These are phyloP conservation scores for Brassica balearica DNA, from an alignment of 441 rosid species.

Conservation along the genomic window DNA sequence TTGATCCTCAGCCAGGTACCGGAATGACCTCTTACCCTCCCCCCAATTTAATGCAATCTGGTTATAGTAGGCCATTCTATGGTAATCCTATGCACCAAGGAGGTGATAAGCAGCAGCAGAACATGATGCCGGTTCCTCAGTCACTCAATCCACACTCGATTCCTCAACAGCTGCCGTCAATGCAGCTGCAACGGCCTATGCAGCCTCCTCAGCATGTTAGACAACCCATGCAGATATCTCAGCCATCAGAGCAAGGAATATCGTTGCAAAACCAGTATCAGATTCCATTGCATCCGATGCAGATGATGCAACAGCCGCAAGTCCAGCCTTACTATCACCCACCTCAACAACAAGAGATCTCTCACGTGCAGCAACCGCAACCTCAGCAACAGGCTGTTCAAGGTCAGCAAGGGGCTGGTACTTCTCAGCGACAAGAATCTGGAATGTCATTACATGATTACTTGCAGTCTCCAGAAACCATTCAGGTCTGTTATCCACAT, in stretches of 20 bases:
- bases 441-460: slow-evolving; percentile 90
- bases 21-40: slow-evolving; percentile 71
- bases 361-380: slow-evolving; percentile 63
- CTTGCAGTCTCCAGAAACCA: slow-evolving; percentile 93
- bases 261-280: slow-evolving; percentile 67
- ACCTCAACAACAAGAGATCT: slow-evolving; percentile 71
- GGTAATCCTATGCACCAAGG: slow-evolving; percentile 65
- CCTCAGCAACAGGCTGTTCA: slow-evolving; percentile 63
- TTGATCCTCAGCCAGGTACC: slow-evolving; percentile 61
- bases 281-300: slow-evolving; percentile 72
- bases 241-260: slow-evolving; percentile 68
- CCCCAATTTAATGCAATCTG: slow-evolving; percentile 66
- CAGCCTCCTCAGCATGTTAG: slow-evolving; percentile 87
- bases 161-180: slow-evolving; percentile 67
- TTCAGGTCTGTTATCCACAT: slow-evolving; percentile 61
- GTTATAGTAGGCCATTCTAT: slow-evolving; percentile 72
- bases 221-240: slow-evolving; percentile 68
- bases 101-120: slow-evolving; percentile 64
- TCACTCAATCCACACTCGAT: slow-evolving; percentile 57
- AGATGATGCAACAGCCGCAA: slow-evolving; percentile 72
- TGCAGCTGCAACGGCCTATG: slow-evolving; percentile 84
- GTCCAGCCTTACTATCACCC: slow-evolving; percentile 65
- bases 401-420: slow-evolving; percentile 65
- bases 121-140: slow-evolving; percentile 63
- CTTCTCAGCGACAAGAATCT: slow-evolving; percentile 69